phyloP scores from a whole-genome alignment of 2,329 filamentous ascomycete species.

The Colletotrichum gloeosporioides region DNA sequence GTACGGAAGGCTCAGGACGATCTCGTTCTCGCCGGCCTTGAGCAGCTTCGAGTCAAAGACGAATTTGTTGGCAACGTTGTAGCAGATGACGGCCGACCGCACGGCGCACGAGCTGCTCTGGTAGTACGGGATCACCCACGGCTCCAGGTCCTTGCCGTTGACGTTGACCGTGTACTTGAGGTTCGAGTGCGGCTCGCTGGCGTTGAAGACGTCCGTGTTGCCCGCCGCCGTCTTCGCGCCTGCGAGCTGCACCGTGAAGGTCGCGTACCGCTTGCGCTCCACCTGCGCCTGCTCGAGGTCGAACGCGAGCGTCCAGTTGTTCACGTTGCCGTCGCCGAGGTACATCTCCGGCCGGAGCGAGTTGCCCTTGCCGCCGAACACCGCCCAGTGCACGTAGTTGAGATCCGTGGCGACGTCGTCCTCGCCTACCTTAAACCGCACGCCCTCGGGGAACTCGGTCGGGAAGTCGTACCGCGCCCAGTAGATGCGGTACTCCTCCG shows the following conservation, averaged over 20 bases:
- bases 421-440: conserved; percentile 58
- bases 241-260: conserved; percentile 67
- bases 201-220: conserved; percentile 63
- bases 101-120: conserved; percentile 64
- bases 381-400: conserved; percentile 69
- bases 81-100: conserved; percentile 63
- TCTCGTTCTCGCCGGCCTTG: conserved; percentile 52
- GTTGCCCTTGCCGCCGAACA: conserved; percentile 59
- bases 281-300: conserved; percentile 45
- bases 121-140: conserved; percentile 62
- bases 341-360: conserved; percentile 43
- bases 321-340: conserved; percentile 47
- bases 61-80: conserved; percentile 63
- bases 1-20: conserved; percentile 60
- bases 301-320: conserved; percentile 62
- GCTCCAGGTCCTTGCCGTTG: conserved; percentile 42
- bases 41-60: conserved; percentile 53
- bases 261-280: conserved; percentile 49
- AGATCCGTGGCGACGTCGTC: conserved; percentile 50
- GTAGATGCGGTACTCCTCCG: conserved; percentile 61
- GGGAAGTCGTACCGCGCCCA: conserved; percentile 63
- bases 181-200: conserved; percentile 54
- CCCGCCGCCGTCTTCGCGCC: conserved; percentile 66
- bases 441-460: conserved; percentile 59
- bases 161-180: conserved; percentile 47